Evolutionary conservation across 2,329 filamentous ascomycete genomes (phyloP), one percentile per base, ranked within the genome.

Genomic region (Aspergillus fischeri): DNA sequence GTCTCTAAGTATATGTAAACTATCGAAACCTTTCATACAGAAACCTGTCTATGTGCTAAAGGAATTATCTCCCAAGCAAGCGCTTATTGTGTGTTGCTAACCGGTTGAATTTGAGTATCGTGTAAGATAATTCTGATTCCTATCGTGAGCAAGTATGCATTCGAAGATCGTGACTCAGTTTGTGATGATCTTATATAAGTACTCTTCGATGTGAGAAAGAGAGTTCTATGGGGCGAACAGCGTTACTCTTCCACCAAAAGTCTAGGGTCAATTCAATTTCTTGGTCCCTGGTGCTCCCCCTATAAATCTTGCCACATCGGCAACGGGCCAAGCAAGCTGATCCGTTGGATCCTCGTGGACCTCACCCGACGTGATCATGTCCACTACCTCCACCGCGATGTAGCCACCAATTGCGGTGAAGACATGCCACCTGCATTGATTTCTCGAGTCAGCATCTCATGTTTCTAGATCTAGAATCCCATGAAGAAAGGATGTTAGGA

Each of bases 391-490:
- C 8, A 78, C 74, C 1, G 68, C 75, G 4, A 72, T 66, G 42
- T 78, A 78, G 2, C 75, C 76, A 10, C 76, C 76, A 28, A 78
- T 72, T 0, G 72, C 73, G 3, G 76, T 78, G 5, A 77, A 70
- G 5, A 77, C 44, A 56, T 78, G 76, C 76, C 76, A 77, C 75
- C 75, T 77, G 32, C 11, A 38, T 17, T 7, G 14, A 11, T 50
- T 21, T 14, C 1, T 41, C 5, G 1, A 1, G 48, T 59, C 25
- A 63, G 32, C 32, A n/a, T 17, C n/a, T 8, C 9, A 2, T n/a
- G 1, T 21, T 7, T 35, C 35, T 3, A 9, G 32, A 20, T 28
- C 25, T 2, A 48, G 49, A 27, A 27, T 24, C 20, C 29, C 32
- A 38, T 3, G 38, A 2, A 49, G 20, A 11, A 52, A 28, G 14